Evolutionary conservation across 2,329 filamentous ascomycete genomes (phyloP), one percentile per base, ranked within the genome.

Genomic region (Pseudocercospora eumusae): DNA sequence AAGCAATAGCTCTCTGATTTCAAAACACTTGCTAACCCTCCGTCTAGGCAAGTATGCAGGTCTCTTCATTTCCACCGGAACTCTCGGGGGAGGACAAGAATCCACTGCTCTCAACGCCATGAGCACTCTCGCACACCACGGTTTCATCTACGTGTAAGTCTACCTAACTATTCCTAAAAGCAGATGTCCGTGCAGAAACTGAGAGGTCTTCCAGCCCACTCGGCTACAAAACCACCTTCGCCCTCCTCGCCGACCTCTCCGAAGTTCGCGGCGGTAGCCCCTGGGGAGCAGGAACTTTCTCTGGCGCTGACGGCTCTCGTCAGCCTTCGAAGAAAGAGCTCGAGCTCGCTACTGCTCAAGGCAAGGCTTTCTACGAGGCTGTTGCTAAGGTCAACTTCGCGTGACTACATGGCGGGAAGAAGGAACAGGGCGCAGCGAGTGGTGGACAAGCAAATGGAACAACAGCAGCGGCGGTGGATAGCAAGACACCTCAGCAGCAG

Each of bases 101-200:
- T 88, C 86, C 61, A 99, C 95, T 53, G 88, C 85, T 69, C 81
- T 97, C 66, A 83, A 88, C 33, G 81, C 88, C 75, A 87, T 98
- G 86, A 92, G 88, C 74, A 98, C 93, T 18, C 82, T 98, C 59
- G 78, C 88, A 64, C 95, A 98, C 81, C 95, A 98, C 82, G 95
- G 95, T 73, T 89, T 98, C 81, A 89, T 95, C 83, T 98, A 89
- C 77, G 92, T 98, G n/a, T n/a, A n/a, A n/a, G n/a, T n/a, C n/a
- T n/a, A n/a, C n/a, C n/a, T n/a, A n/a, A n/a, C n/a, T n/a, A n/a
- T n/a, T n/a, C n/a, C n/a, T n/a, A n/a, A n/a, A n/a, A n/a, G n/a
- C n/a, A n/a, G n/a, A n/a, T n/a, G n/a, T n/a, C n/a, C n/a, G n/a
- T n/a, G n/a, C n/a, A n/a, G n/a, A n/a, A n/a, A n/a, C n/a, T n/a